phyloP scores from a whole-genome alignment of 768 basidiomycete genomes.

The Phanerochaete carnosa region DNA sequence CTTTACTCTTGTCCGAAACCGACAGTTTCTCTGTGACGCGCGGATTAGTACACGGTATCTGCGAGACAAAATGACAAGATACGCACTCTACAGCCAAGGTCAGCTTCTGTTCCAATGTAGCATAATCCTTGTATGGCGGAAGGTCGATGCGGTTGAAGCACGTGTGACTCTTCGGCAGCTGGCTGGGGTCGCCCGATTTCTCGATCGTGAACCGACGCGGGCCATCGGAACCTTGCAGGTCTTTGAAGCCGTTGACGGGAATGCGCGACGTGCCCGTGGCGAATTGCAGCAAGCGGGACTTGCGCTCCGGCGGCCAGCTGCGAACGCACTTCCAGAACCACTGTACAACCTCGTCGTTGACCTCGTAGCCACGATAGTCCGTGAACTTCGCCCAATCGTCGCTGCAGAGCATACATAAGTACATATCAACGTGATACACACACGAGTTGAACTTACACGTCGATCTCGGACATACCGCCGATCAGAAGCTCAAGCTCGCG shows the following conservation, averaged over 20 bases:
- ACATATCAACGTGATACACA: constrained; percentile 2
- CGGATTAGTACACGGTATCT: background rate
- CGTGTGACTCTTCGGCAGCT: constrained; percentile 93
- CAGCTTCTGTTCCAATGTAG: constrained; percentile 90
- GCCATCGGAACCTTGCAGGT: constrained; percentile 96
- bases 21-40: constrained; percentile 71
- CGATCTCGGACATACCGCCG: constrained; percentile 99
- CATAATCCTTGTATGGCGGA: constrained; percentile 97
- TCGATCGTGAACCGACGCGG: constrained; percentile 98
- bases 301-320: constrained; percentile 97
- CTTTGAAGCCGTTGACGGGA: constrained; percentile 98
- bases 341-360: constrained; percentile 94
- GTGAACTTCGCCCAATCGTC: constrained; percentile 99
- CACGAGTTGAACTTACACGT: constrained; percentile 65
- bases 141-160: constrained; percentile 98
- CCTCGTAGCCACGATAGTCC: constrained; percentile 95
- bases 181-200: constrained; percentile 95
- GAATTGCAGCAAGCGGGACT: constrained; percentile 93
- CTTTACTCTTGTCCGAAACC: constrained; percentile 90
- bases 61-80: constrained; percentile 9
- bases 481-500: constrained; percentile 95
- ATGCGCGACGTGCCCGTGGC: constrained; percentile 96
- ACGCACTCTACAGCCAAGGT: constrained; percentile 92
- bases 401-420: constrained; percentile 31
- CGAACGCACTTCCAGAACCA: constrained; percentile 99